Evolutionary conservation across 2,329 filamentous ascomycete genomes (phyloP).

Genomic region (Fusarium nisikadoi): DNA sequence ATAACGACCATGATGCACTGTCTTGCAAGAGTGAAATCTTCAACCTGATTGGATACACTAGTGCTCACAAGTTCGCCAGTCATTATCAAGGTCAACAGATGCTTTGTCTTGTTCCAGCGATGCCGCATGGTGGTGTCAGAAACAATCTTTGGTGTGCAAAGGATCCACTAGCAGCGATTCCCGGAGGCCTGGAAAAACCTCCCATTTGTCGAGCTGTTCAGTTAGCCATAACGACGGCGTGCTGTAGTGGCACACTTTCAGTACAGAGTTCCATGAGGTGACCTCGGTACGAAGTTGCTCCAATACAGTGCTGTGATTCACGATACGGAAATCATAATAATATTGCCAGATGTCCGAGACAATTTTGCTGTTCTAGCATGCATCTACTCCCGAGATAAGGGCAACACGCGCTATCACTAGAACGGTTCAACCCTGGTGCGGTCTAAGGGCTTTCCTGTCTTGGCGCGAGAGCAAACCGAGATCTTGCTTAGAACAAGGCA

Average conservation of each 20-base stretch:
- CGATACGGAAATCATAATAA: slow-evolving; percentile 5
- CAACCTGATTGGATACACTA: slow-evolving; percentile 20
- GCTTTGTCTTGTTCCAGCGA: slow-evolving; percentile 19
- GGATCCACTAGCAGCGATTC: slow-evolving; percentile 40
- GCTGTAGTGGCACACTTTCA: slow-evolving; percentile 40
- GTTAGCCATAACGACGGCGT: slow-evolving; percentile 40
- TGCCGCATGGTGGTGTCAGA: slow-evolving; percentile 38
- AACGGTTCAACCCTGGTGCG: slow-evolving; percentile 29
- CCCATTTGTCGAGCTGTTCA: slow-evolving; percentile 42
- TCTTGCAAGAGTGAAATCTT: not conserved
- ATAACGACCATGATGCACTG: slow-evolving; percentile 9
- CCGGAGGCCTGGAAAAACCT: slow-evolving; percentile 46
- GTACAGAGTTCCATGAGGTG: slow-evolving; percentile 36
- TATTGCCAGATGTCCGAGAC: not conserved
- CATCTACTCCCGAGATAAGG: slow-evolving; percentile 3
- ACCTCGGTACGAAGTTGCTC: slow-evolving; percentile 18
- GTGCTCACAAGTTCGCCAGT: slow-evolving; percentile 16
- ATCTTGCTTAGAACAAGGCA: slow-evolving; percentile 34
- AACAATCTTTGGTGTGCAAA: slow-evolving; percentile 46
- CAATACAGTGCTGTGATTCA: slow-evolving; percentile 14
- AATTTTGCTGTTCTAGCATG: not conserved
- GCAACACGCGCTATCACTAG: slow-evolving; percentile 23
- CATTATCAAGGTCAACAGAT: slow-evolving; percentile 21
- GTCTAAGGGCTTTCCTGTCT: slow-evolving; percentile 12
- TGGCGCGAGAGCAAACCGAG: slow-evolving; percentile 27